phyloP scores from a whole-genome alignment of 805 yeast genomes.

The Kodamaea leandrae region DNA sequence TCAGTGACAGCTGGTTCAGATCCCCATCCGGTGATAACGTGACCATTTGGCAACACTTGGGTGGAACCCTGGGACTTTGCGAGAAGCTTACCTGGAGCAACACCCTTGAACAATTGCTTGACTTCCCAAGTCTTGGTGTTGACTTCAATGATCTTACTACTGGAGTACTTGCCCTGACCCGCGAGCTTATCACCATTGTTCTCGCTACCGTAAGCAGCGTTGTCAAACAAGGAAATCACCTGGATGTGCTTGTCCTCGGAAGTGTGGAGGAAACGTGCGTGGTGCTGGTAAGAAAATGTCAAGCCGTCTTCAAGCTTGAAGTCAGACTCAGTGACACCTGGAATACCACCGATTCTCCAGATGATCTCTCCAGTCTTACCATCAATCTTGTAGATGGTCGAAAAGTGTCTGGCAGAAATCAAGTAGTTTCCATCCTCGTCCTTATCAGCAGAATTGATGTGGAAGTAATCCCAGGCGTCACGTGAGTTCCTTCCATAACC shows the following conservation, averaged over 20 bases:
- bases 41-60: conserved; percentile 31
- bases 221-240: conserved; percentile 35
- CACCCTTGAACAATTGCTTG: conserved; percentile 21
- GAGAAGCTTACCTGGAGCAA: conserved; percentile 22
- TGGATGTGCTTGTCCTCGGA: conserved; percentile 21
- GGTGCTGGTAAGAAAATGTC: conserved; percentile 37
- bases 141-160: conserved; percentile 35
- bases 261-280: conserved; percentile 28
- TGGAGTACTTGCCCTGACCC: conserved; percentile 22
- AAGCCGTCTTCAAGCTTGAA: conserved; percentile 22
- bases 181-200: conserved; percentile 25
- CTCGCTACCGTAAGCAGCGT: conserved; percentile 37
- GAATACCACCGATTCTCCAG: conserved; percentile 34
- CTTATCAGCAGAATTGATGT: conserved; percentile 39
- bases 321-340: conserved; percentile 16
- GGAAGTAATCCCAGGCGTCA: conserved; percentile 41
- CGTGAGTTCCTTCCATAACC: conserved; percentile 32
- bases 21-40: conserved; percentile 38
- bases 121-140: conserved; percentile 26
- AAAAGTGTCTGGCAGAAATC: conserved; percentile 34
- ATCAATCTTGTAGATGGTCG: conserved; percentile 32
- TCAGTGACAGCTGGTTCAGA: conserved; percentile 40
- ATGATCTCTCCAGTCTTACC: conserved; percentile 35
- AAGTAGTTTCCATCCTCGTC: conserved; percentile 33
- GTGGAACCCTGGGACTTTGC: conserved; percentile 33